These are phyloP conservation scores for Talaromyces ruber DNA, from an alignment of 495 filamentous ascomycete species.

Conservation along the genomic window DNA sequence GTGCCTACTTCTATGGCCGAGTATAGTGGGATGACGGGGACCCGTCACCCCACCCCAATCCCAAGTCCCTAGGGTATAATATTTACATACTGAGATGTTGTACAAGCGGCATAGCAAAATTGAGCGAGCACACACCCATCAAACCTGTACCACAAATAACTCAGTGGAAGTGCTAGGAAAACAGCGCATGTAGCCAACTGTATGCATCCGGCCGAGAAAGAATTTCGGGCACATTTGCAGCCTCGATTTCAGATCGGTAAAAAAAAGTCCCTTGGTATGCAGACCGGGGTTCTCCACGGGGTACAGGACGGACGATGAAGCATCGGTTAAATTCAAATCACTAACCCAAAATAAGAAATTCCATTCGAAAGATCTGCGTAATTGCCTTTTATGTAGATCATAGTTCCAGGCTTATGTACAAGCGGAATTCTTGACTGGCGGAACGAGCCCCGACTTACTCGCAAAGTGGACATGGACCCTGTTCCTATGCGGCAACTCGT, in stretches of 20 bases:
- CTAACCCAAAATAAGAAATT: neutral
- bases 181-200: neutral
- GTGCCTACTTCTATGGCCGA: neutral
- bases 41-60: neutral
- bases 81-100: neutral
- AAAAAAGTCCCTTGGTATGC: neutral
- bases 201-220: neutral
- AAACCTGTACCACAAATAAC: neutral
- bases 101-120: neutral
- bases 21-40: neutral
- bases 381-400: neutral
- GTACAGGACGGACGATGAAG: neutral
- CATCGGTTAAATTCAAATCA: neutral
- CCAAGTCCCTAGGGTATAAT: neutral
- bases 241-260: neutral
- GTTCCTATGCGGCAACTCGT: neutral
- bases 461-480: neutral
- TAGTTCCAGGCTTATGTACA: neutral
- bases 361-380: neutral
- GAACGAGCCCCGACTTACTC: neutral
- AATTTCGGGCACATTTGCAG: neutral
- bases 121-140: too few species aligned
- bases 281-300: neutral
- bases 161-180: neutral
- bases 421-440: neutral